These are phyloP conservation scores for Emmonsiellopsis sp. DNA, from an alignment of 2,329 filamentous ascomycete genomes.

Conservation along the genomic window DNA sequence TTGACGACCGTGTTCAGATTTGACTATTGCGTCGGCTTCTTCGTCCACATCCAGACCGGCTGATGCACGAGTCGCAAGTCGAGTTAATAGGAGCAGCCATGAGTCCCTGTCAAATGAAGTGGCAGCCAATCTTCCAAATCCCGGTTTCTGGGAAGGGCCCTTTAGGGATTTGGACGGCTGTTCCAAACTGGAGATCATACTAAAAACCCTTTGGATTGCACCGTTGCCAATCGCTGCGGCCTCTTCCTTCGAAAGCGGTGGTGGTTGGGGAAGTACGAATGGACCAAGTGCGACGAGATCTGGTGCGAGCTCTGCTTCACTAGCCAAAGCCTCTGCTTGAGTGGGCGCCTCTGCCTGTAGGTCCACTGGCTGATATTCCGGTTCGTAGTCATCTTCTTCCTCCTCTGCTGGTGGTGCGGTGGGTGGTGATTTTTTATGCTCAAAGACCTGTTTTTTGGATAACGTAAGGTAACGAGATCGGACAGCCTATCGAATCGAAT, in stretches of 20 bases:
- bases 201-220: constrained; percentile 68
- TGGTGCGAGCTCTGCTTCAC: constrained; percentile 56
- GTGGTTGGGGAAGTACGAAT: constrained; percentile 72
- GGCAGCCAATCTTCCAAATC: constrained; percentile 75
- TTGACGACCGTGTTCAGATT: constrained; percentile 19
- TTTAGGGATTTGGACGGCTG: constrained; percentile 51
- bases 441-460: constrained; percentile 26
- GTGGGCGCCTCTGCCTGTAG: constrained; percentile 17
- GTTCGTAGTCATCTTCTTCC: constrained; percentile 90
- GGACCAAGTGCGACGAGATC: constrained; percentile 55
- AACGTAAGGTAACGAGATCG: constrained; percentile 30
- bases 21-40: constrained; percentile 17
- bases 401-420: constrained; percentile 31
- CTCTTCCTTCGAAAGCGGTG: constrained; percentile 61
- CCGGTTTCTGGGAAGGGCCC: constrained; percentile 41
- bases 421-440: constrained; percentile 17
- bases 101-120: constrained; percentile 78
- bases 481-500: constrained; percentile 21
- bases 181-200: constrained; percentile 65
- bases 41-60: constrained; percentile 54
- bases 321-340: constrained; percentile 68
- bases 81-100: constrained; percentile 80
- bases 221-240: constrained; percentile 65
- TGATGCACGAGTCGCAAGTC: constrained; percentile 71
- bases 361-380: constrained; percentile 70